Evolutionary conservation across 2,329 filamentous ascomycete species (phyloP).

Genomic region (Chrysosporium queenslandicum): DNA sequence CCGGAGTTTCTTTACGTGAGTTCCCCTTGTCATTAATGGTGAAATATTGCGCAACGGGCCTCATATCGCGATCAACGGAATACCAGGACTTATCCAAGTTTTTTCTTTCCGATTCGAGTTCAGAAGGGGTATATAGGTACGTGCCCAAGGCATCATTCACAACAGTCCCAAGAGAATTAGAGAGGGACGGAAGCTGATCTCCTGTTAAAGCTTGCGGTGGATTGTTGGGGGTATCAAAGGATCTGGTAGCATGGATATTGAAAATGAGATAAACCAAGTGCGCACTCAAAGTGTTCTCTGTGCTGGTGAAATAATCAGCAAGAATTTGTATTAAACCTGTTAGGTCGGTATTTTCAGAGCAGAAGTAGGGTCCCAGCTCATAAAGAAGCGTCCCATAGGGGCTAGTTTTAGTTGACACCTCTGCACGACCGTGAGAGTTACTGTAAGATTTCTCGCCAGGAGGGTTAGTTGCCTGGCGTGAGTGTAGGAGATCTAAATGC

Average conservation of each 20-base stretch:
- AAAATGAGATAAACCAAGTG: constrained; percentile 45
- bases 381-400: constrained; percentile 28
- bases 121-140: constrained; percentile 46
- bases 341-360: constrained; percentile 45
- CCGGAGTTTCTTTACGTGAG: constrained; percentile 39
- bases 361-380: constrained; percentile 46
- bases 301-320: constrained; percentile 44
- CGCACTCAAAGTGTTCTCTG: constrained; percentile 47
- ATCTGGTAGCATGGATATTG: constrained; percentile 50
- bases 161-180: constrained; percentile 39
- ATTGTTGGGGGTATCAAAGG: constrained; percentile 33
- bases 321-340: constrained; percentile 43
- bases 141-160: constrained; percentile 41
- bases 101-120: constrained; percentile 42
- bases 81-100: constrained; percentile 54
- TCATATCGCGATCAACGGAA: constrained; percentile 31
- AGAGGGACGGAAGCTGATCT: constrained; percentile 36
- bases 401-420: constrained; percentile 3
- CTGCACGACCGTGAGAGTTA: background rate
- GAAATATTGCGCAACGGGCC: constrained; percentile 47
- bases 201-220: constrained; percentile 35
- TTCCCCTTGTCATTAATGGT: constrained; percentile 29
- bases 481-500: background rate
- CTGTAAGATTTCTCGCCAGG: background rate
- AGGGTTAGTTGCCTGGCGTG: background rate